Evolutionary conservation across 345 rosid species (phyloP).

Genomic region (Rhodamnia rubescens): DNA sequence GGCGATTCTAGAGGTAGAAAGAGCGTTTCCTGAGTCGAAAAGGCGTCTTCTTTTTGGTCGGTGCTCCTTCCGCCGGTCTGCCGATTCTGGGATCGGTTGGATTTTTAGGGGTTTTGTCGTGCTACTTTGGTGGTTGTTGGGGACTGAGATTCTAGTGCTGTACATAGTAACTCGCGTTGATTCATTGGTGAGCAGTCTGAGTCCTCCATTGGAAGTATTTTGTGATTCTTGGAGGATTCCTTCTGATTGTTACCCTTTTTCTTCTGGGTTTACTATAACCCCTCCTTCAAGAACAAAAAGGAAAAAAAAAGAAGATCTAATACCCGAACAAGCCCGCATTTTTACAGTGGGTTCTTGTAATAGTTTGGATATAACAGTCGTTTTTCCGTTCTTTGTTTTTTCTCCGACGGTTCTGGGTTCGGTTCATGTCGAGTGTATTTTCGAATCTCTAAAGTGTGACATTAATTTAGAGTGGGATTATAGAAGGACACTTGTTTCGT

Average conservation of each 20-base stretch:
- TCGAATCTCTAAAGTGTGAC: not conserved
- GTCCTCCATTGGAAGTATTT: constrained; percentile 25
- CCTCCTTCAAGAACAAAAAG: not conserved
- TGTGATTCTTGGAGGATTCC: constrained; percentile 29
- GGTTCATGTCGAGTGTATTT: not conserved
- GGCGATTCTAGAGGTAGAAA: not conserved
- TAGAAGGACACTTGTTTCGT: constrained; percentile 6
- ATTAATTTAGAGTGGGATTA: constrained; percentile 1
- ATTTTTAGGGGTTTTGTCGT: not conserved
- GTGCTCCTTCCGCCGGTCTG: constrained; percentile 20
- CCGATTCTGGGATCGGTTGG: constrained; percentile 29
- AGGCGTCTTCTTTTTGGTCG: not conserved
- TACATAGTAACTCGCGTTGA: constrained; percentile 15
- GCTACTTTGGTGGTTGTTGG: not conserved
- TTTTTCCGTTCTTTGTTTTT: not conserved
- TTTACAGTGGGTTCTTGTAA: not conserved
- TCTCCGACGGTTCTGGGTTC: constrained; percentile 1
- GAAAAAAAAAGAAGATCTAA: constrained; percentile 4
- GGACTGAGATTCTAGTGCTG: not conserved
- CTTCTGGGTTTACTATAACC: not conserved
- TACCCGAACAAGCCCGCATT: constrained; percentile 3
- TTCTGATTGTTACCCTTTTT: not conserved
- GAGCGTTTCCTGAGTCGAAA: not conserved
- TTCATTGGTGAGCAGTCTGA: not conserved
- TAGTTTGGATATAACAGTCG: constrained; percentile 9